Evolutionary conservation across 345 rosid genomes (phyloP).

Genomic region (Erodium maritimum): DNA sequence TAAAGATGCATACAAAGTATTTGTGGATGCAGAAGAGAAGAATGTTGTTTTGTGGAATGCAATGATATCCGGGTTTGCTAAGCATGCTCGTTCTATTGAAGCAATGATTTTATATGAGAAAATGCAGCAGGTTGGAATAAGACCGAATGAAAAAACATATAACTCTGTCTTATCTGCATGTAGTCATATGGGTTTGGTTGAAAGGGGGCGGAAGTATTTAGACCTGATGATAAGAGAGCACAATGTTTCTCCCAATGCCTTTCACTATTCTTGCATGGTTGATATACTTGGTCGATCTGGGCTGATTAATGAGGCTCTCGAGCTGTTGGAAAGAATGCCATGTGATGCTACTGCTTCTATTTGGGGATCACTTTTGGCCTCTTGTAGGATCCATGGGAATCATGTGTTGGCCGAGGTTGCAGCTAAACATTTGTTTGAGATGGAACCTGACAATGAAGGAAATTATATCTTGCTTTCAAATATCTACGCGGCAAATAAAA

Average conservation of each 20-base stretch:
- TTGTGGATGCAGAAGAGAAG: constrained; percentile 33
- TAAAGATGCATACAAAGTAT: constrained; percentile 47
- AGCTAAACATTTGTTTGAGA: constrained; percentile 46
- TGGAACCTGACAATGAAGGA: constrained; percentile 74
- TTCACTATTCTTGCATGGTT: constrained; percentile 83
- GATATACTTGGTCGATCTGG: constrained; percentile 76
- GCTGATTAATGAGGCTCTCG: constrained; percentile 40
- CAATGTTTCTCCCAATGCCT: constrained; percentile 34
- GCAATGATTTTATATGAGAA: constrained; percentile 72
- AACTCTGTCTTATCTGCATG: constrained; percentile 59
- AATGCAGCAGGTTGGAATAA: constrained; percentile 60
- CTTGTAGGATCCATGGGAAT: constrained; percentile 48
- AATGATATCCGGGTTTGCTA: constrained; percentile 67
- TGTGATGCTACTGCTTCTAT: constrained; percentile 53
- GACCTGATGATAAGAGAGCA: constrained; percentile 43
- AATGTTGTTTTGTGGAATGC: constrained; percentile 60
- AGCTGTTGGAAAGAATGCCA: constrained; percentile 49
- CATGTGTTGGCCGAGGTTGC: constrained; percentile 62
- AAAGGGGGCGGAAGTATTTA: constrained; percentile 46
- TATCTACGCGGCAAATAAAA: constrained; percentile 42
- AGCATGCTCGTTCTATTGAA: constrained; percentile 44
- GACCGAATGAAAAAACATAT: constrained; percentile 61
- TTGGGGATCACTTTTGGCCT: constrained; percentile 80
- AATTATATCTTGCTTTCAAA: constrained; percentile 61
- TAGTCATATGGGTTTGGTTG: constrained; percentile 61